Base-by-base conservation (phyloP, 1,284 basidiomycete genomes). In the Fomitopsis schrenkii region DNA sequence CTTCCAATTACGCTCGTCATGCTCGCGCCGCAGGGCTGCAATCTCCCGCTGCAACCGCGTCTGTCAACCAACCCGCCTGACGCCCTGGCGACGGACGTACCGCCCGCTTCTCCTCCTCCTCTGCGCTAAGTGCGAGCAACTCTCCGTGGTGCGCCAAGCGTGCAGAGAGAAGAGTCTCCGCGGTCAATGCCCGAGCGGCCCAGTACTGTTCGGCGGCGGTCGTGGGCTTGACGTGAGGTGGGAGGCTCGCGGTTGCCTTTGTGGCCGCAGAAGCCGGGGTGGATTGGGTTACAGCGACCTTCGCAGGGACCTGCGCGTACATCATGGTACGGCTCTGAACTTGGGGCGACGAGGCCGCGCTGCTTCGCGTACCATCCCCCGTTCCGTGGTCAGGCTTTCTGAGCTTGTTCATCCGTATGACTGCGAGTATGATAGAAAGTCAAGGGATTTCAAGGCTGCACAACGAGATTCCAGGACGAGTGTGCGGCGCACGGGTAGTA, bases 141-240 rank as follows among this genome's bases (percentile, higher is more conserved):
- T 87, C 84, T 10, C 69, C 67, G 40, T 80, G 76, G 65, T 86
- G 83, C 28, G 67, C 72, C 33, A 76, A 72, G 44, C 76, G 77
- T 22, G 79, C 80, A 0, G 77, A 72, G 2, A 88, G 74, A 38
- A 85, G 69, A 1, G 83, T 79, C 68, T 89, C 87, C 3, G 86
- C 87, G 5, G 82, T 79, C 40, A 86, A 64, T 2, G 87, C 85
- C 3, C 87, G 80, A n/a, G 79, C 75, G 33, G 83, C 83, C 87
- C 87, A 89, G 67, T 87, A 87, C 62, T 81, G 83, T 62, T 83
- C 84, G 1, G 71, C 68, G 22, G 61, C 42, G 6, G 62, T 64
- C 41, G 58, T 50, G n/a, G 66, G 65, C 26, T 59, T 50, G 9
- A 54, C 60, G 9, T 48, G 53, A 5, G 59, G 19, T 26, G 58